phyloP scores from a whole-genome alignment of 495 filamentous ascomycete species.

The Annulohypoxylon nitens region DNA sequence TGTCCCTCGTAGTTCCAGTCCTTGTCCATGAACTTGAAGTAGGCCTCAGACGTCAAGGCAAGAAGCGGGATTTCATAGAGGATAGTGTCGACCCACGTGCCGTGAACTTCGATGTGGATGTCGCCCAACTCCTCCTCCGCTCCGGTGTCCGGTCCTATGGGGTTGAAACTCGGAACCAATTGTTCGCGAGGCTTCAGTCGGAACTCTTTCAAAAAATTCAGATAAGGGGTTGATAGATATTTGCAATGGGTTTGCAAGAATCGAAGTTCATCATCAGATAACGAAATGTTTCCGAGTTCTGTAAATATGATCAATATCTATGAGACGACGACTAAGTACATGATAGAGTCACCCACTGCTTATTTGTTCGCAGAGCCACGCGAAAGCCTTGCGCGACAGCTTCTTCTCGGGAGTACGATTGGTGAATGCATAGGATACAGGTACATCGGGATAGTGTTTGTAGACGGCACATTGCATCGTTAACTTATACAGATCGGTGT shows the following conservation, averaged over 20 bases:
- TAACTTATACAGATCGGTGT: constrained; percentile 98
- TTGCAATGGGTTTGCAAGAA: constrained; percentile 84
- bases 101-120: constrained; percentile 77
- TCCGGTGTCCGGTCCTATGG: constrained; percentile 70
- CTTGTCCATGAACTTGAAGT: constrained; percentile 92
- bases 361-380: constrained; percentile 87
- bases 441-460: constrained; percentile 86
- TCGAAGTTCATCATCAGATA: constrained; percentile 80
- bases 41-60: constrained; percentile 91
- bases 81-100: constrained; percentile 94
- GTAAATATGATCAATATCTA: constrained; percentile 13
- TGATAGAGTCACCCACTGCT: constrained; percentile 66
- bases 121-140: constrained; percentile 79
- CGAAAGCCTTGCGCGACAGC: constrained; percentile 82
- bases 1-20: constrained; percentile 91
- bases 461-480: constrained; percentile 98
- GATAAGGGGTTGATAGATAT: constrained; percentile 82
- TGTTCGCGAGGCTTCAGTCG: constrained; percentile 83
- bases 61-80: constrained; percentile 97
- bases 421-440: constrained; percentile 92
- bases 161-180: constrained; percentile 76
- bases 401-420: constrained; percentile 96
- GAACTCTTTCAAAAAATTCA: constrained; percentile 84
- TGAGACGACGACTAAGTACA: constrained; percentile 17
- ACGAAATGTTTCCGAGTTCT: constrained; percentile 83